Conservation (phyloP, 768 basidiomycete genomes). For the Pisolithus marmoratus region DNA sequence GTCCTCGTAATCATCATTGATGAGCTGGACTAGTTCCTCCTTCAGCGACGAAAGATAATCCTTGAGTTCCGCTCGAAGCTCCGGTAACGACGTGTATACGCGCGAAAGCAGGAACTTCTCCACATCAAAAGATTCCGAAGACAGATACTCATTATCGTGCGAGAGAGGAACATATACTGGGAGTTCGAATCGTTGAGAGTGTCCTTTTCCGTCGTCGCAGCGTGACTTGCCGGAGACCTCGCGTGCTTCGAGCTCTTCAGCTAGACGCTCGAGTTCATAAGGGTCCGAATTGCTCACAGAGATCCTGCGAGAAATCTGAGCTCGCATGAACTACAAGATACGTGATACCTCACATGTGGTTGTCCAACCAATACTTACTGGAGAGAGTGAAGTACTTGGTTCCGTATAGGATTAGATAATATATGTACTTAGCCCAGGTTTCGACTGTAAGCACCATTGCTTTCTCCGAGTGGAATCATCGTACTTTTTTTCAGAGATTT, state of each 20-base stretch:
- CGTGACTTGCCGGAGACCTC: constrained; percentile 33
- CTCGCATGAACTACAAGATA: constrained; percentile 9
- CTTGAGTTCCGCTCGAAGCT: constrained; percentile 81
- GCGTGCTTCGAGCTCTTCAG: constrained; percentile 61
- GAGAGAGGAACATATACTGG: constrained; percentile 69
- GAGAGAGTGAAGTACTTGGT: no score
- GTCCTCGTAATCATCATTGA: constrained; percentile 97
- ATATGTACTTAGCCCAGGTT: no score
- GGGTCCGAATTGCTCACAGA: constrained; percentile 38
- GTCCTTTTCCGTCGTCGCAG: constrained; percentile 6
- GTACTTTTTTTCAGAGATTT: no score
- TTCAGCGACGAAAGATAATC: constrained; percentile 80
- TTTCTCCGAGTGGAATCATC: no score
- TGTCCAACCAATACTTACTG: no score
- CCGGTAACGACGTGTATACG: constrained; percentile 77
- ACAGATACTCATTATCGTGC: constrained; percentile 71
- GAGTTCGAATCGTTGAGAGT: constrained; percentile 37
- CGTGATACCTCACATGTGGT: no score
- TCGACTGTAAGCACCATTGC: no score
- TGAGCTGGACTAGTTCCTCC: constrained; percentile 90
- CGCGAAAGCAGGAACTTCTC: constrained; percentile 87
- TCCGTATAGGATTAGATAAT: no score
- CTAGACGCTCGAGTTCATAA: constrained; percentile 64
- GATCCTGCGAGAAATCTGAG: constrained; percentile 11
- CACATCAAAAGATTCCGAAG: constrained; percentile 64